Conservation (phyloP, 2,329 filamentous ascomycete genomes). For the Cladosporium sp. region DNA sequence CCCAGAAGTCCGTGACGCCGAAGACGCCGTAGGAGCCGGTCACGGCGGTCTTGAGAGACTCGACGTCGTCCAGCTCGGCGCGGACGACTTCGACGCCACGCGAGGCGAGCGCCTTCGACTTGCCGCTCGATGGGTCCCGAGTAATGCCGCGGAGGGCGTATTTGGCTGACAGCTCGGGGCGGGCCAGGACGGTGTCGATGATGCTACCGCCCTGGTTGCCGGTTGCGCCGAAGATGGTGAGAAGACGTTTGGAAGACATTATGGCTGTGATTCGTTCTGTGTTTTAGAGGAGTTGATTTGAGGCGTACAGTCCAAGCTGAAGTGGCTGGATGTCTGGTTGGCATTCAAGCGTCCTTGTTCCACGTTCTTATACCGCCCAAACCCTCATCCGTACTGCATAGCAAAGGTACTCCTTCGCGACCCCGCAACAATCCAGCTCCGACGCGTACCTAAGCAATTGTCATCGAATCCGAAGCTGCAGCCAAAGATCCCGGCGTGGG, state of each 20-base stretch:
- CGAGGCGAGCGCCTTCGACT: slow-evolving; percentile 39
- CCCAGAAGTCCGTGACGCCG: slow-evolving; percentile 49
- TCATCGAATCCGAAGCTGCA: no score
- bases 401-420: no score
- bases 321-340: no score
- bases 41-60: slow-evolving; percentile 41
- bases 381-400: no score
- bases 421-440: no score
- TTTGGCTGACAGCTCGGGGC: slow-evolving; percentile 39
- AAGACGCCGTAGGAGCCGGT: slow-evolving; percentile 45
- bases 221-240: slow-evolving; percentile 55
- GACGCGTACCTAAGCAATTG: no score
- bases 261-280: neutral
- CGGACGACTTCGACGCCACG: slow-evolving; percentile 48
- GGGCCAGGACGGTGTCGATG: slow-evolving; percentile 38
- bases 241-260: slow-evolving; percentile 35
- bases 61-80: slow-evolving; percentile 47
- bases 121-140: slow-evolving; percentile 41
- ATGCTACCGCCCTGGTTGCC: slow-evolving; percentile 56
- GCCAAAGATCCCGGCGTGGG: no score
- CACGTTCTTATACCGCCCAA: no score
- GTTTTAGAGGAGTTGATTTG: no score
- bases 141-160: slow-evolving; percentile 53
- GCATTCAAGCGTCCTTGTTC: no score
- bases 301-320: no score